These are phyloP conservation scores for Malus fusca DNA, from an alignment of 306 rosid genomes.

Conservation along the genomic window DNA sequence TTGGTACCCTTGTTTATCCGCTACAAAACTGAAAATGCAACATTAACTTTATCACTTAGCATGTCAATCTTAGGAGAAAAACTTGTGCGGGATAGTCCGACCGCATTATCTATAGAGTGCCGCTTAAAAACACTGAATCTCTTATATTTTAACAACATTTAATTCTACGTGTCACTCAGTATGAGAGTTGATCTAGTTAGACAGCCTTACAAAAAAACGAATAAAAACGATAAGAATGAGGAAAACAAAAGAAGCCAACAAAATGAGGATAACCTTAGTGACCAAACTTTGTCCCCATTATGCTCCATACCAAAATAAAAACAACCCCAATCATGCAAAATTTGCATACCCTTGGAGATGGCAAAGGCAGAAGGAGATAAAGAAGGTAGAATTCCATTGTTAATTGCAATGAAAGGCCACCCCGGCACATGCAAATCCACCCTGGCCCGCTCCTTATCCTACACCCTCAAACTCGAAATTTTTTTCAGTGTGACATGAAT, in stretches of 20 bases:
- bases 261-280: background rate
- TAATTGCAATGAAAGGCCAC: constrained; percentile 70
- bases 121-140: too few relatives aligned
- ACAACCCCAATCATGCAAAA: background rate
- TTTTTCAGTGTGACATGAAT: too few relatives aligned
- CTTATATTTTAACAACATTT: too few relatives aligned
- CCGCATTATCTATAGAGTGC: too few relatives aligned
- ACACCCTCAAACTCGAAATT: constrained; percentile 15
- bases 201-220: too few relatives aligned
- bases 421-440: constrained; percentile 60
- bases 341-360: background rate
- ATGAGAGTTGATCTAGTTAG: too few relatives aligned
- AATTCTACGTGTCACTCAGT: too few relatives aligned
- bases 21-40: background rate
- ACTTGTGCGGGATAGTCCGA: too few relatives aligned
- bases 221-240: background rate
- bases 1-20: background rate
- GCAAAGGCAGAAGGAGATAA: background rate
- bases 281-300: background rate
- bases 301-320: background rate
- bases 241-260: background rate
- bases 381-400: background rate
- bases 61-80: background rate
- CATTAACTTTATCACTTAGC: background rate
- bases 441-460: constrained; percentile 36